Evolutionary conservation across 176 grass and related monocot species (phyloP), one percentile per base, ranked within the genome.

Genomic region (Stipa capillata): DNA sequence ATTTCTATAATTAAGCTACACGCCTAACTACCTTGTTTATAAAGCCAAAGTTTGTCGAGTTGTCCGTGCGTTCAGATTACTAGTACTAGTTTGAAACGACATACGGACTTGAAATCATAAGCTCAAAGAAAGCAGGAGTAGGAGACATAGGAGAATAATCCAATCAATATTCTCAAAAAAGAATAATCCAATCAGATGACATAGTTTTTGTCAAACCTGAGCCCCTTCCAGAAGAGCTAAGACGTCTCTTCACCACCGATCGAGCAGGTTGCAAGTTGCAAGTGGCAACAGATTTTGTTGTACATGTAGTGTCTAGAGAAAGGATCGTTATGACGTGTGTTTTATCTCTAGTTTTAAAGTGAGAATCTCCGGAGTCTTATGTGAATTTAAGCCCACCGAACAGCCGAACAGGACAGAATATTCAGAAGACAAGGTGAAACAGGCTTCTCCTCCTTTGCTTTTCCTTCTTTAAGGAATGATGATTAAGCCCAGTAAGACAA

Each of bases 401-500:
- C 39, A 80, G 69, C 68, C 37, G 11, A 20, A 11, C 47, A 50
- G 51, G 52, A 42, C 61, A 77, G 72, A 76, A 76, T 75, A 50
- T 82, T 75, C 72, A 69, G 52, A 87, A 20, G 85, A 34, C 53
- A 76, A 87, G 63, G 43, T 20, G 43, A 76, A 17, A 3, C 63
- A 52, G 78, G 50, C 78, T 70, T 49, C 64, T 39, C 16, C 25
- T 40, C 53, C 25, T 72, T 31, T 4, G 51, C 52, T 25, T 34
- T 33, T 58, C 34, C 32, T 25, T 17, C 1, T 39, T 6, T 2
- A 14, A 1, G 20, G 21, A 37, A 17, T 72, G 79, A 49, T 40
- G 13, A 17, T 40, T 25, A 20, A 76, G n/a, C n/a, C n/a, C n/a
- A n/a, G n/a, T n/a, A n/a, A n/a, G n/a, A n/a, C n/a, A 43, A 69